These are phyloP conservation scores for Guadua angustifolia DNA, from an alignment of 176 grass and related monocot species.

Conservation along the genomic window DNA sequence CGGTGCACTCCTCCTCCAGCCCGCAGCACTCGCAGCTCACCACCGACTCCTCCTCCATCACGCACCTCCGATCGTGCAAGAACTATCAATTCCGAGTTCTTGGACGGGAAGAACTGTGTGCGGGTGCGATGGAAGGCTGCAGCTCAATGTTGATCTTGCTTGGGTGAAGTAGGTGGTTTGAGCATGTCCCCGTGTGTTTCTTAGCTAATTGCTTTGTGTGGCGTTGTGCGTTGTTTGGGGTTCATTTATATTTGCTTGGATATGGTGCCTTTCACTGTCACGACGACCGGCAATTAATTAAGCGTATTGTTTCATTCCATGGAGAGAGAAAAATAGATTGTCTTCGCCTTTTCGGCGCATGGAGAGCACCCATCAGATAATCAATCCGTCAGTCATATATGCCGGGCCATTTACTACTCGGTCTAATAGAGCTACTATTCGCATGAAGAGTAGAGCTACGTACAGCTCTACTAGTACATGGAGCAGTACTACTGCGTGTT, in stretches of 20 bases:
- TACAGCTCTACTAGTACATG: neutral
- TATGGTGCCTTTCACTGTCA: constrained; percentile 27
- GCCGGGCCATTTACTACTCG: neutral
- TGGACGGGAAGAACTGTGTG: neutral
- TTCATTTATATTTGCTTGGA: constrained; percentile 19
- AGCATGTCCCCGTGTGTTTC: neutral
- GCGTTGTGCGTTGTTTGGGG: neutral
- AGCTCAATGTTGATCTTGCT: neutral
- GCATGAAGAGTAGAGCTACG: neutral
- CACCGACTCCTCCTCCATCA: constrained; percentile 50
- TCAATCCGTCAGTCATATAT: neutral
- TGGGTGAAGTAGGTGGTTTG: neutral
- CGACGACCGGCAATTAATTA: constrained; percentile 8
- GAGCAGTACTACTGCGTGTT: neutral
- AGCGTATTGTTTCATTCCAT: constrained; percentile 37
- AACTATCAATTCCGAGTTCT: neutral
- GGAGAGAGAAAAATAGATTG: neutral
- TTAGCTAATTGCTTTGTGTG: neutral
- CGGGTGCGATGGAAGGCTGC: neutral
- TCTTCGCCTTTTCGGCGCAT: constrained; percentile 46
- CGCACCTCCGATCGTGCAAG: neutral
- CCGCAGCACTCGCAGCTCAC: constrained; percentile 83
- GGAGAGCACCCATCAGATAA: constrained; percentile 28
- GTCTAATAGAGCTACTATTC: neutral
- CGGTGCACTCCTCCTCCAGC: constrained; percentile 81